phyloP scores from a whole-genome alignment of 495 filamentous ascomycete genomes.

The Penicillium robsamsonii region DNA sequence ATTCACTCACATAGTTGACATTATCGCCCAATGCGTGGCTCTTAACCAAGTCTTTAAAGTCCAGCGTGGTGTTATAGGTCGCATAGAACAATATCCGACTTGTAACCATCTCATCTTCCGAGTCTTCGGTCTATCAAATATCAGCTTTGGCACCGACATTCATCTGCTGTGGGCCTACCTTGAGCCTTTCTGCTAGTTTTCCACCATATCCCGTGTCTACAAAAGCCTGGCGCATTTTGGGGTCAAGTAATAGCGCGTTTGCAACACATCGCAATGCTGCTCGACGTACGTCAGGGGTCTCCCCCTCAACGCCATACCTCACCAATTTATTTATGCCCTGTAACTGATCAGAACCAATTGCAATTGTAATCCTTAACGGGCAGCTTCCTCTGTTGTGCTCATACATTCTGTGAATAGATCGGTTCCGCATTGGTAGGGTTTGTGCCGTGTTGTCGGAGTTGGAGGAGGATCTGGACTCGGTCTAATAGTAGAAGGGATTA shows the following conservation, averaged over 20 bases:
- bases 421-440: conserved; percentile 67
- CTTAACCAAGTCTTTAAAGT: conserved; percentile 67
- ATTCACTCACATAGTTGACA: conserved; percentile 54
- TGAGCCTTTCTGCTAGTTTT: conserved; percentile 68
- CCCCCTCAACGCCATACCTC: conserved; percentile 64
- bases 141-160: neutral
- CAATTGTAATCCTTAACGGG: too few species aligned
- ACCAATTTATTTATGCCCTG: conserved; percentile 75
- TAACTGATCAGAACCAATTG: conserved; percentile 20
- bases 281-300: conserved; percentile 60
- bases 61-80: conserved; percentile 75
- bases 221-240: conserved; percentile 72
- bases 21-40: conserved; percentile 67
- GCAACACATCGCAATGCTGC: conserved; percentile 84
- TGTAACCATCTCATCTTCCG: conserved; percentile 85
- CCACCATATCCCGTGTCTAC: conserved; percentile 73
- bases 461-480: conserved; percentile 60
- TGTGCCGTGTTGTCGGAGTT: conserved; percentile 77
- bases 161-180: conserved; percentile 39
- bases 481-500: conserved; percentile 43
- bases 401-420: conserved; percentile 57
- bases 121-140: conserved; percentile 57
- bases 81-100: conserved; percentile 81
- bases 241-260: conserved; percentile 75
- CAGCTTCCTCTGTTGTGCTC: neutral